Conservation (phyloP, 2,329 filamentous ascomycete species). For the Neobulgaria alba region DNA sequence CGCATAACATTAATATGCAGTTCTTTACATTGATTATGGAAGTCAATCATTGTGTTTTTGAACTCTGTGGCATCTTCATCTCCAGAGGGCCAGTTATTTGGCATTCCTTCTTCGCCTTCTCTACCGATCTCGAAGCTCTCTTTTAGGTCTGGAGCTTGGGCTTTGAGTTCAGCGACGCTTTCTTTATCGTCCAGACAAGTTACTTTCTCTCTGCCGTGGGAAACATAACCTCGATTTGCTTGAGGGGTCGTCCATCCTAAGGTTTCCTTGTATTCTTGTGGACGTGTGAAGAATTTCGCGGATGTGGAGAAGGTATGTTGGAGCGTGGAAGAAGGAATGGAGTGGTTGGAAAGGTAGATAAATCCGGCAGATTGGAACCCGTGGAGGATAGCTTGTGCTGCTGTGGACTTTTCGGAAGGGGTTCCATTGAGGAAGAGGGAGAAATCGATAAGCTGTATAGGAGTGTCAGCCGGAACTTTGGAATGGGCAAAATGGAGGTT, state of each 20-base stretch:
- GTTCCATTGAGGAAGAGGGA: conserved; percentile 59
- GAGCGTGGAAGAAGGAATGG: conserved; percentile 53
- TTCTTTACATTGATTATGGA: conserved; percentile 65
- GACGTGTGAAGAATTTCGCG: conserved; percentile 60
- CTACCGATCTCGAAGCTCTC: conserved; percentile 58
- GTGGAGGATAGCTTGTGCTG: conserved; percentile 63
- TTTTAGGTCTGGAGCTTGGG: conserved; percentile 52
- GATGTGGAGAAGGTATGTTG: conserved; percentile 57
- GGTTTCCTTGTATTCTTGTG: conserved; percentile 49
- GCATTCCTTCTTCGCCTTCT: conserved; percentile 47
- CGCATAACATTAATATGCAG: conserved; percentile 75
- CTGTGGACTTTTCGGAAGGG: conserved; percentile 48
- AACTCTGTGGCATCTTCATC: conserved; percentile 50
- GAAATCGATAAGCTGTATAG: conserved; percentile 75
- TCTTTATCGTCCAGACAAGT: conserved; percentile 15
- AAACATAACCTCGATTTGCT: conserved; percentile 66
- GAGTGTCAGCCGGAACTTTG: conserved; percentile 2
- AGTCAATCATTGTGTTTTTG: conserved; percentile 62
- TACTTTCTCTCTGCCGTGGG: conserved; percentile 29
- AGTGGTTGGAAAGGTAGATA: conserved; percentile 77
- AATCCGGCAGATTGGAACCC: conserved; percentile 85
- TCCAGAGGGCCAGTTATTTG: conserved; percentile 71
- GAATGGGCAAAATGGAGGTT: background rate
- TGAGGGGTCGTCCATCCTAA: conserved; percentile 64
- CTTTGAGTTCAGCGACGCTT: conserved; percentile 41